Evolutionary conservation across 2,329 filamentous ascomycete species (phyloP).

Genomic region (Microdochium bolleyi): DNA sequence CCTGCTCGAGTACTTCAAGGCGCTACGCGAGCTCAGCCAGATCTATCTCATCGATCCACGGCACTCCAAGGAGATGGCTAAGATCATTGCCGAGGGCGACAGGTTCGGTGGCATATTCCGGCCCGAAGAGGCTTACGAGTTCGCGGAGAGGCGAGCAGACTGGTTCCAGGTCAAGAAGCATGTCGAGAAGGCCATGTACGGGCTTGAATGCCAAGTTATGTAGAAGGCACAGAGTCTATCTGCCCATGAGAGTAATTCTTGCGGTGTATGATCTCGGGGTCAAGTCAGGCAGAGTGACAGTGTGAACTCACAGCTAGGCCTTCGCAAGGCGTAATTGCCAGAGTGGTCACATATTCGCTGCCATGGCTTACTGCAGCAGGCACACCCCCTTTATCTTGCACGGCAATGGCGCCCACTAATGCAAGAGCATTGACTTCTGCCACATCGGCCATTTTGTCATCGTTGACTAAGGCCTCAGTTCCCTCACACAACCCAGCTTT

Average conservation of each 20-base stretch:
- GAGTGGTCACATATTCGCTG: no score
- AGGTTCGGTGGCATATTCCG: conserved; percentile 88
- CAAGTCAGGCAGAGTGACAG: no score
- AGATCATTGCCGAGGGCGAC: conserved; percentile 85
- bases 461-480: background rate
- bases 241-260: no score
- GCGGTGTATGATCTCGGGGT: no score
- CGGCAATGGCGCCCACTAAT: background rate
- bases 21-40: conserved; percentile 84
- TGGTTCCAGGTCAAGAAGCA: conserved; percentile 86
- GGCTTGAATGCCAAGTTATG: conserved; percentile 82
- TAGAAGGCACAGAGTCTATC: conserved; percentile 25
- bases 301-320: no score
- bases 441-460: background rate
- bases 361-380: no score
- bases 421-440: no score
- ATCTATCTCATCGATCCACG: conserved; percentile 86
- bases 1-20: conserved; percentile 82
- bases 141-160: conserved; percentile 85
- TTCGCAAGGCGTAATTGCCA: no score
- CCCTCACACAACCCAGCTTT: background rate
- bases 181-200: conserved; percentile 96
- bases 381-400: background rate
- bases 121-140: conserved; percentile 96
- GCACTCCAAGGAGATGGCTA: conserved; percentile 90